Evolutionary conservation across 1,139 yeast species (phyloP), one percentile per base, ranked within the genome.

Genomic region (Geotrichum armillariae): DNA sequence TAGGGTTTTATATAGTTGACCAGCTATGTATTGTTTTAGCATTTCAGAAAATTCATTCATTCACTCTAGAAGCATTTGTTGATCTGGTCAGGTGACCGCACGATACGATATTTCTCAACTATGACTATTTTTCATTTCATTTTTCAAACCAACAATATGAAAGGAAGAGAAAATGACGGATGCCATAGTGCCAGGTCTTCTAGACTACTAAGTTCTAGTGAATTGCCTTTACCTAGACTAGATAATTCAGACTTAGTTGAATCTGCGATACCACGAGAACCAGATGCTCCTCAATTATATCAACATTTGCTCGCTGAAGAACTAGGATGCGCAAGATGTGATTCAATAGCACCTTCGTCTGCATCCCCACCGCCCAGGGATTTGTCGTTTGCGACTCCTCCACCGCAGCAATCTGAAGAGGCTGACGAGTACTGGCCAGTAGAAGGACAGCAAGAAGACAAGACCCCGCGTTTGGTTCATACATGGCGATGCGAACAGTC

Each of bases 401-500:
- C 23, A 21, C 22, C 29, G 11, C 45, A 18, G 23, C 20, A 6
- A 22, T 32, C 20, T 22, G 38, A 36, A 29, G 44, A 40, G 17
- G n/a, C 20, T 5, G 47, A 45, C 25, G 42, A 45, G 32, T 45
- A 45, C 38, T 45, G 47, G 47, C 47, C 47, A 1, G 41, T 37
- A 4, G 42, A 37, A 22, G 32, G 20, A 4, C 20, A n/a, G 20
- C 6, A 18, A 18, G 27, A 17, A 17, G 21, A 12, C 11, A 27
- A n/a, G 27, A 35, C 45, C 14, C 64, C 64, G 1, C 29, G 29
- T 46, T 52, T 76, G 43, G 68, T 87, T 3, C 97, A 90, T 65
- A 75, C 79, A 60, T 91, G 98, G 98, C 75, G 79, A 21, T 83
- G 82, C 56, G 70, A 77, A 2, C 82, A 80, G 58, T 83, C 95